Base-by-base conservation (phyloP, 345 rosid species). In the Erodium maritimum region DNA sequence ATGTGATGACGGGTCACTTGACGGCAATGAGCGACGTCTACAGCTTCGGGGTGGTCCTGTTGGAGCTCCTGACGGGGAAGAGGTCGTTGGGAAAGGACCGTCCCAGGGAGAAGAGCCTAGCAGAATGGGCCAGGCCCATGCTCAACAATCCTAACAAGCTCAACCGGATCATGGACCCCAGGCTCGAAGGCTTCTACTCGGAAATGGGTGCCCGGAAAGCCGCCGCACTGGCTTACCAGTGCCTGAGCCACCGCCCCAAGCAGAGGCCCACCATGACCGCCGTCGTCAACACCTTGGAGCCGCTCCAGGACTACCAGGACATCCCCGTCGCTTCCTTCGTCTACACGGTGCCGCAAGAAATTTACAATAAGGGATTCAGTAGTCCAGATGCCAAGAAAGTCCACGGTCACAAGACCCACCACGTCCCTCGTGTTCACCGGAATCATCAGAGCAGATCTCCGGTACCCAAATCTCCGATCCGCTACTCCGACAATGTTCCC, bases 161-260 rank as follows among this genome's bases (percentile, higher is more conserved):
- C 0, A 4, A 72, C 23, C 70, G 97, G 52, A 74, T 88, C 68
- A 84, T 91, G 87, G 97, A 91, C 63, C 91, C 90, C 0, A 79
- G 96, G 64, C 85, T 91, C 5, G 97, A 91, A 69, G 95, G 91
- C 7, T 91, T 77, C 57, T 91, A 86, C 79, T 88, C 97, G 0
- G 97, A 91, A 67, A 59, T 73, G 0, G 97, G 95, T 0, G 90
- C 88, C 1, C 66, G 69, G 54, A 86, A 86, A 63, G 97, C 89
- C 22, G 96, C 96, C 6, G 78, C 82, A 52, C 61, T 91, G 74
- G 96, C 97, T 1, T 84, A 88, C 63, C 81, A 54, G 60, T 91
- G 96, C 77, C 78, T 91, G 56, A 82, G 96, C 61, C 82, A 82
- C 56, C 67, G 95, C 65, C 86, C 96, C 0, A 91, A 86, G 76